Base-by-base conservation (phyloP, 2,329 filamentous ascomycete genomes). In the Gnomoniopsis sp. region DNA sequence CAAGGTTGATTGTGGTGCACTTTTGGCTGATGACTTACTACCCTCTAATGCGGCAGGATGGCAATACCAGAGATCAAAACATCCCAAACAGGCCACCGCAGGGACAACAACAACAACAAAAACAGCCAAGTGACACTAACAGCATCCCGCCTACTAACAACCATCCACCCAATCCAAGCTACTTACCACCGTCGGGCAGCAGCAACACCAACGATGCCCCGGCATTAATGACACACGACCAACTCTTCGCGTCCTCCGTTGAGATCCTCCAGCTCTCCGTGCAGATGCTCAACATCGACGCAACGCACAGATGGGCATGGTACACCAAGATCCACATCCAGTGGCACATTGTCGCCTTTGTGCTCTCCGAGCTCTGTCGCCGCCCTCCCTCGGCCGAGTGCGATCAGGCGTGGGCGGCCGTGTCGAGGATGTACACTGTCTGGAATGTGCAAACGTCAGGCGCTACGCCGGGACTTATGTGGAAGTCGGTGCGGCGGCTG, bases 171-270 rank as follows among this genome's bases (percentile, higher is more conserved):
- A 30, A 30, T 8, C 4, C 26, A 30, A 30, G 8, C 26, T 8
- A 30, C 26, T 8, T 8, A 30, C 26, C n/a, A n/a, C n/a, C n/a
- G n/a, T n/a, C n/a, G n/a, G n/a, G n/a, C n/a, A n/a, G n/a, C n/a
- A n/a, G n/a, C n/a, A n/a, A n/a, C n/a, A n/a, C n/a, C n/a, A n/a
- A n/a, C n/a, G n/a, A n/a, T n/a, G 2, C 2, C 15, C 26, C 19
- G 7, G 17, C 12, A 2, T 4, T 19, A 49, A 19, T 21, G 23
- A 44, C 84, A 10, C 84, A 85, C 58, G 83, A 91, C 62, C 86
- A 86, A 58, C 77, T 93, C 1, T 90, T 91, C 68, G 74, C 87
- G 23, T 88, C 87, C 0, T 86, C 88, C 2, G 80, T 93, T 26
- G 89, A 93, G 66, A 85, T 92, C 26, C 81, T 91, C 49, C 89